Conservation (phyloP, 176 grass and related monocot genomes). For the Oryza longistaminata region DNA sequence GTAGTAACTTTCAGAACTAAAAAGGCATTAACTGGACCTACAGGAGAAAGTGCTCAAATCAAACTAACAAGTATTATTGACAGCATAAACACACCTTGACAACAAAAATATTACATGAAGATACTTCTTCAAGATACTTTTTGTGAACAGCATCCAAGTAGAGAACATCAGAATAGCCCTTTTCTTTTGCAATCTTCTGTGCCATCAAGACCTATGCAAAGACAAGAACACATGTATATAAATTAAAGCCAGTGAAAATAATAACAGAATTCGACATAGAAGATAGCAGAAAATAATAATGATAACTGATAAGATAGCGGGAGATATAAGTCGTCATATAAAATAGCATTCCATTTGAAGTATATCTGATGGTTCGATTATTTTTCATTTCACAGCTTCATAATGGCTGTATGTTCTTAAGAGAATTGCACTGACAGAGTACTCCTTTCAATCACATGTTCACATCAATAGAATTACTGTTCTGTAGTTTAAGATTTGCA, state of each 20-base stretch:
- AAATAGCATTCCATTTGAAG: constrained; percentile 1
- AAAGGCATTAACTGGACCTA: background rate
- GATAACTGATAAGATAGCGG: background rate
- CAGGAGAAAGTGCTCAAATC: background rate
- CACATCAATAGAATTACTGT: background rate
- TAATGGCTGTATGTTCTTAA: background rate
- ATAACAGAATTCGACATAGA: background rate
- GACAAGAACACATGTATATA: constrained; percentile 26
- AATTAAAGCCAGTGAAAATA: background rate
- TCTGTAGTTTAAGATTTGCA: constrained; percentile 8
- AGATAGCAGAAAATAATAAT: background rate
- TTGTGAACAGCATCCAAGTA: constrained; percentile 93
- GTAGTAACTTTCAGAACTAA: constrained; percentile 26
- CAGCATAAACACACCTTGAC: constrained; percentile 67
- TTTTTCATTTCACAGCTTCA: constrained; percentile 5
- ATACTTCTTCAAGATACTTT: constrained; percentile 98
- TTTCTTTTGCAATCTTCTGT: constrained; percentile 94
- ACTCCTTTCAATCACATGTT: background rate
- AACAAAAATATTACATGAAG: constrained; percentile 97
- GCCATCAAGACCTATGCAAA: constrained; percentile 83
- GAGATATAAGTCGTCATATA: background rate
- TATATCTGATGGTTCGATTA: background rate
- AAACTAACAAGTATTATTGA: constrained; percentile 27
- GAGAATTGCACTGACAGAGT: background rate
- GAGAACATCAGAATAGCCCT: constrained; percentile 96